Conservation (phyloP, 1,284 basidiomycete species). For the Ganoderma multipileum region DNA sequence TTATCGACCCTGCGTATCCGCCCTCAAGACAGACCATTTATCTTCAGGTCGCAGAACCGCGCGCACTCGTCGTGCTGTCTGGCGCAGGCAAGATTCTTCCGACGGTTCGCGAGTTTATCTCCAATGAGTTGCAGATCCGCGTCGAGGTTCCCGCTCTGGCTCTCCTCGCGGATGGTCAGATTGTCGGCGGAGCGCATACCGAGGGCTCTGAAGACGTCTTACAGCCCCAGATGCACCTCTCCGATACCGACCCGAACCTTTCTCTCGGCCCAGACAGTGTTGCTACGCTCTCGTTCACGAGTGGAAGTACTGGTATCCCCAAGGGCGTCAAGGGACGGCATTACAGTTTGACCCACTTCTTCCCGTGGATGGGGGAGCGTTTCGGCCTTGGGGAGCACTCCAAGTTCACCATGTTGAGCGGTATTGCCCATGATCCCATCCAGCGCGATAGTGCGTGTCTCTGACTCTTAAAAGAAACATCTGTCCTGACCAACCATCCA, state of each 20-base stretch:
- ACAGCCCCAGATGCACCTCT: slow-evolving; percentile 55
- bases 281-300: slow-evolving; percentile 96
- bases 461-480: slow-evolving; percentile 1
- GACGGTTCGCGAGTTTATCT: slow-evolving; percentile 87
- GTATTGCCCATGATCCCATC: slow-evolving; percentile 99
- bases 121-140: slow-evolving; percentile 85
- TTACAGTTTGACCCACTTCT: slow-evolving; percentile 98
- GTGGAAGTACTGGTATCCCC: slow-evolving; percentile 97
- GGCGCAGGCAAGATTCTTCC: slow-evolving; percentile 88
- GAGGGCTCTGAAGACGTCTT: slow-evolving; percentile 60
- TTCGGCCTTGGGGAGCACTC: slow-evolving; percentile 83
- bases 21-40: slow-evolving; percentile 96
- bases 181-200: slow-evolving; percentile 58
- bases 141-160: slow-evolving; percentile 93
- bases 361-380: slow-evolving; percentile 98
- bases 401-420: slow-evolving; percentile 98
- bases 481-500: slow-evolving; percentile 6
- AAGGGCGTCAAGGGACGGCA: slow-evolving; percentile 98
- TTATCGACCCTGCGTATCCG: slow-evolving; percentile 98
- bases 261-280: slow-evolving; percentile 93
- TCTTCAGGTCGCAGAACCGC: slow-evolving; percentile 91
- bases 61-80: slow-evolving; percentile 92
- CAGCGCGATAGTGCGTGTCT: slow-evolving; percentile 91
- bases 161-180: slow-evolving; percentile 65
- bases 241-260: slow-evolving; percentile 80